Evolutionary conservation across 805 yeast species (phyloP), one percentile per base, ranked within the genome.

Genomic region (Torulaspora gathmanii): DNA sequence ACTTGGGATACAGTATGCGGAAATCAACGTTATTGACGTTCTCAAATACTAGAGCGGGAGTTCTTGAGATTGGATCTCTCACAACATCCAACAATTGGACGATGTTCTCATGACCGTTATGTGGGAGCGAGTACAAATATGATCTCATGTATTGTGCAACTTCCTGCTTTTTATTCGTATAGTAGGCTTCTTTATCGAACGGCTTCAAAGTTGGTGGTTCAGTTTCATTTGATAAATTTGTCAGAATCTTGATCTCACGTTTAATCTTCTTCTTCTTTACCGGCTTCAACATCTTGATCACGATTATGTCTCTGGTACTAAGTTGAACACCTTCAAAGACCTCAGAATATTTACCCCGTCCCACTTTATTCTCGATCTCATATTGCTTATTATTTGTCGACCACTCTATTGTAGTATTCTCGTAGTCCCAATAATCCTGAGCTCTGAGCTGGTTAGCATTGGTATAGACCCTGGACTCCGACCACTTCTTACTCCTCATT

Each of bases 281-380:
- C 8, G 97, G 97, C 65, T 90, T 90, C 57, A 90, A 72, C 55
- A 88, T 95, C 64, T 90, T 90, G 54, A 90, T 86, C 34, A 90
- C 91, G 58, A 93, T 84, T 34, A 74, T 72, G 46, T 72, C 75
- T 43, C 78, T 80, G 51, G 77, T 78, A 44, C 77, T 71, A 40
- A 86, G 70, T 60, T 86, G 83, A 35, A 82, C 74, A 23, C 96
- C 96, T 62, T 82, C 84, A 63, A 90, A 90, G 25, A 90, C 97
- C 65, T 90, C 97, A n/a, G 95, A 83, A 68, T 89, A 90, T 70
- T 87, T 90, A 20, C 97, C 97, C 46, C 96, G 77, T 11, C 97
- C 97, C 15, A 90, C 83, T 67, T 89, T 87, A 51, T 76, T 74
- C 43, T 85, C 77, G 49, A 90, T 84, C 64, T 90, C 97, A 61